Evolutionary conservation across 2,329 filamentous ascomycete species (phyloP), one percentile per base, ranked within the genome.

Genomic region (Fusarium agapanthi): DNA sequence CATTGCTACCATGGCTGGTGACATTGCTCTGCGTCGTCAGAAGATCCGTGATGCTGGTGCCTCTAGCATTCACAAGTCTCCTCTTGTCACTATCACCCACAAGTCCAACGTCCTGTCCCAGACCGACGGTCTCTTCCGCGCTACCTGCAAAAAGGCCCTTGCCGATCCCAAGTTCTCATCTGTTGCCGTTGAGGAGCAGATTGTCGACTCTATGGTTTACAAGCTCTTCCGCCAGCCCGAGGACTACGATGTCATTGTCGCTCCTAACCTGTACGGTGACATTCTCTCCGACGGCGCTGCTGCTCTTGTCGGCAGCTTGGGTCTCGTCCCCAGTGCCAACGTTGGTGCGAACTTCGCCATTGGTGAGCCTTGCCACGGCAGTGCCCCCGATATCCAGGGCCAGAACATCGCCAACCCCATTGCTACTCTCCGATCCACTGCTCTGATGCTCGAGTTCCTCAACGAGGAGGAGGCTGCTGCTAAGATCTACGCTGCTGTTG

Each of bases 141-240:
- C 92, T 76, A 93, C 93, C 9, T 90, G 93, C 22, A 91, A 93
- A 75, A 87, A 87, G 35, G 94, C 93, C 8, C 90, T 98, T 14
- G 87, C 90, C 34, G 86, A 87, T 57, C 76, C 88, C 18, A 87
- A 86, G 74, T 98, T 93, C 85, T 83, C 76, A 68, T 83, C 83
- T 56, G 86, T 97, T 60, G 84, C 85, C 45, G 87, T 98, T 61
- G 96, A 98, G 84, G 96, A 98, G 88, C 96, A 99, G 86, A 99
- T 99, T 77, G 95, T 99, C 72, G 96, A 99, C 85, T 95, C 92
- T 70, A 99, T 99, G 96, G 95, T 98, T 65, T 98, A 98, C 90
- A 98, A 98, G 88, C 92, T 99, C 64, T 98, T 98, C 91, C 94
- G 95, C 71, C 94, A 98, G 84, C 96, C 96, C 47, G 89, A 92